Base-by-base conservation (phyloP, 306 rosid genomes). In the Sicyos baderoa region DNA sequence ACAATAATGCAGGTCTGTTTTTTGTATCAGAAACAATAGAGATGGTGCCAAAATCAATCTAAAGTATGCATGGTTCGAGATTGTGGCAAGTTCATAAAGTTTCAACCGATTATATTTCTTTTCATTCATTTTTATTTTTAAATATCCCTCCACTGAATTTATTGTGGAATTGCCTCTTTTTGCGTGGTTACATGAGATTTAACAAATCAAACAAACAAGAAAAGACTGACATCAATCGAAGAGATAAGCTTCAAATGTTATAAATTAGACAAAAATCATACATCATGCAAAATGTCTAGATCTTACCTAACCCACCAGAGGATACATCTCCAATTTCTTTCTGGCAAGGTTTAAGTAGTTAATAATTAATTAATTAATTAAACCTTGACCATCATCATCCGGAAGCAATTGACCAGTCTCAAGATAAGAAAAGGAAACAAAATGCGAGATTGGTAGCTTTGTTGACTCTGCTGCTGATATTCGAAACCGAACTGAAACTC, bases 321-420 rank as follows among this genome's bases (percentile, higher is more conserved):
- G 47, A 21, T 9, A 32, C 7, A 10, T 37, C 23, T 22, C 16
- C 32, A 2, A 32, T 32, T 2, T 17, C 51, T 61, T 61, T 61
- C 16, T 37, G 10, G 49, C 1, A 62, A 62, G 37, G 23, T 35
- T 9, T 37, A 2, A 29, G 9, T 4, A 42, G 4, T 63, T 62
- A 62, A 62, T 9, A 8, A 40, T 62, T 40, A 62, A 62, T 1
- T 37, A 9, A 25, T 25, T 25, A 25, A 1, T 25, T 25, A 25
- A 25, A 25, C 3, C 29, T 25, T 25, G 29, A 25, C 29, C 29
- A 25, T 25, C 29, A 25, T 25, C 29, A 9, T 25, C 50, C 68
- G n/a, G 17, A 61, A 61, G 50, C 68, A 47, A 32, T 60, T 60
- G 66, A 60, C 66, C 35, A 44, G 29, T 58, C 19, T 58, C 9